phyloP scores from a whole-genome alignment of 306 rosid species.

The Geum urbanum region DNA sequence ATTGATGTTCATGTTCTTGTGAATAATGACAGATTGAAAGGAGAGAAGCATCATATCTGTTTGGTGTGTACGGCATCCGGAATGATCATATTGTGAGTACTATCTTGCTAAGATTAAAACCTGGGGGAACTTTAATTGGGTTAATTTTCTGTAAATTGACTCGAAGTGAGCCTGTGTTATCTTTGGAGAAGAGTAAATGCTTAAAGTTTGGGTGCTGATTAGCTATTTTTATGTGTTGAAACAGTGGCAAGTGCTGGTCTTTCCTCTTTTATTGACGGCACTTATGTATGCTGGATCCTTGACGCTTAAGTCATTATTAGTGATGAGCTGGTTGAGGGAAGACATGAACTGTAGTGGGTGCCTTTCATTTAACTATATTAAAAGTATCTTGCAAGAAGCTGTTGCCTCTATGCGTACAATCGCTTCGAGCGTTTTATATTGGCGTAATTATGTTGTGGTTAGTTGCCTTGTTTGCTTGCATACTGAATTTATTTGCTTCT shows the following conservation, averaged over 20 bases:
- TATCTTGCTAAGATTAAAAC: not conserved
- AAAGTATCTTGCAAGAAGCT: slow-evolving; percentile 22
- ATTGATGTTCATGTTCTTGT: slow-evolving; percentile 23
- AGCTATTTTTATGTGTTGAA: slow-evolving; percentile 60
- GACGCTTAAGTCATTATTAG: slow-evolving; percentile 47
- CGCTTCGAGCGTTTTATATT: slow-evolving; percentile 51
- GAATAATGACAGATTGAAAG: slow-evolving; percentile 49
- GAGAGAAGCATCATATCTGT: slow-evolving; percentile 29
- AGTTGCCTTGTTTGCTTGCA: slow-evolving; percentile 32
- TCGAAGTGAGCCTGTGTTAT: slow-evolving; percentile 5
- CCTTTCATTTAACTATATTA: slow-evolving; percentile 38
- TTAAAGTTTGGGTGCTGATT: slow-evolving; percentile 52
- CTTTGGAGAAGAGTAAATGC: slow-evolving; percentile 41
- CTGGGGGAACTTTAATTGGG: not conserved
- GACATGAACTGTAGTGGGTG: slow-evolving; percentile 30
- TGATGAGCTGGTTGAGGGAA: slow-evolving; percentile 52
- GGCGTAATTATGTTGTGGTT: slow-evolving; percentile 90
- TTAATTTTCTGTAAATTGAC: not conserved
- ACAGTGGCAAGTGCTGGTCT: slow-evolving; percentile 88
- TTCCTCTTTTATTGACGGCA: slow-evolving; percentile 80
- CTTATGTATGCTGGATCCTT: slow-evolving; percentile 79
- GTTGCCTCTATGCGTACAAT: slow-evolving; percentile 29
- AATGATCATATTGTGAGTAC: slow-evolving; percentile 72
- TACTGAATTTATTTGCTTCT: not conserved
- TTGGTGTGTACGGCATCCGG: slow-evolving; percentile 68